Evolutionary conservation across 257 asterid genomes (phyloP), one percentile per base, ranked within the genome.

Genomic region (Solanum pinnatisectum): DNA sequence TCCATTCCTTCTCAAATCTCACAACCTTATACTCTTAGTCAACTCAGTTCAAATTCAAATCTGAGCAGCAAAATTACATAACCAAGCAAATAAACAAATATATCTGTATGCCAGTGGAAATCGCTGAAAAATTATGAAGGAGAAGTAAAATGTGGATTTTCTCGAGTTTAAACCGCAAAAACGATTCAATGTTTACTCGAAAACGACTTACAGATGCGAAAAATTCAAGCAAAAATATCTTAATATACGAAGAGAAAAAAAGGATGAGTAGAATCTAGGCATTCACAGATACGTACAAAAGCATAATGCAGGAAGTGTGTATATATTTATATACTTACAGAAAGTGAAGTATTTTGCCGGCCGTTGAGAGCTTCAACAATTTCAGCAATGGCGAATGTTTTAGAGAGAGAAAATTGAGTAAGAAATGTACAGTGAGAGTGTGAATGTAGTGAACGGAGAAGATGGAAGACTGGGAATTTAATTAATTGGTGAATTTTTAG

Each of bases 1-100:
- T 95, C 98, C 98, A 95, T 95, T 79, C 40, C 89, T 89, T 35
- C 71, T n/a, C 42, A 56, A 87, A 49, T 84, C 90, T 33, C 46
- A 3, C 52, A 78, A 83, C 88, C 88, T 85, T 79, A 79, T 27
- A 35, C 84, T 13, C 42, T 65, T 90, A 83, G 74, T 49, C 71
- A 82, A 49, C 87, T 85, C 93, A 40, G 71, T 86, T 89, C 68
- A 71, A 63, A 68, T 84, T 78, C 90, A 84, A 89, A 90, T 87
- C 83, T 74, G 87, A 67, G 37, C 30, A 46, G 12, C 2, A 77
- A 77, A 40, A 77, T 12, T n/a, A 23, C 37, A 33, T 72, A 30
- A 20, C n/a, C 81, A 60, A 89, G 46, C 76, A 13, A 86, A 79
- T 22, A 37, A 37, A 74, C 42, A 88, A 36, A 70, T 9, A 59